Conservation (phyloP, 2,329 filamentous ascomycete genomes). For the Exophiala spinifera region DNA sequence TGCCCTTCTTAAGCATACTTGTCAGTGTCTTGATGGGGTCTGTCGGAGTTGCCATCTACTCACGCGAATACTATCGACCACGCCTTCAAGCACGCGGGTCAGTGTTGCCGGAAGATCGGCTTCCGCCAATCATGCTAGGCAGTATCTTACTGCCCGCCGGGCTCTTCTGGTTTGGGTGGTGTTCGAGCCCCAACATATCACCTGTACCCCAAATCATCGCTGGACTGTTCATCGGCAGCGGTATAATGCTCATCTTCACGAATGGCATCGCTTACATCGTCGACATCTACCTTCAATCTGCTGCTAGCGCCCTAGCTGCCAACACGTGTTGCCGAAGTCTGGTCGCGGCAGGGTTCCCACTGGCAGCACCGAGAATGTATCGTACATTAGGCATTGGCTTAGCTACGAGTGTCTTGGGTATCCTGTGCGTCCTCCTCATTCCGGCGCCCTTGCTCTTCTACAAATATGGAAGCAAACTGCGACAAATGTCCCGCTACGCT, state of each 20-base stretch:
- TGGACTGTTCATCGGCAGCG: constrained; percentile 73
- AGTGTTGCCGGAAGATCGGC: constrained; percentile 61
- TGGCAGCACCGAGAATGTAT: constrained; percentile 37
- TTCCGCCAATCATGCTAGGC: constrained; percentile 56
- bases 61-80: constrained; percentile 66
- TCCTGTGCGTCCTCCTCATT: constrained; percentile 37
- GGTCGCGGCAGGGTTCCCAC: constrained; percentile 24
- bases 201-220: constrained; percentile 78
- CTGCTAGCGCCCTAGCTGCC: constrained; percentile 24
- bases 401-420: constrained; percentile 39
- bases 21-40: constrained; percentile 51
- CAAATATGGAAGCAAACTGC: constrained; percentile 40
- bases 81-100: constrained; percentile 68
- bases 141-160: constrained; percentile 52
- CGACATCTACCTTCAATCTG: constrained; percentile 26
- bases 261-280: constrained; percentile 33
- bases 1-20: constrained; percentile 73
- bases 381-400: constrained; percentile 36
- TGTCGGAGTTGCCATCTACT: constrained; percentile 67
- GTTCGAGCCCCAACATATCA: constrained; percentile 50
- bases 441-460: constrained; percentile 42
- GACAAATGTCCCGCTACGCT: constrained; percentile 36
- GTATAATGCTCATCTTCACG: constrained; percentile 78
- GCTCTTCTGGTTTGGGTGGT: constrained; percentile 58
- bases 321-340: constrained; percentile 23